A percentile compares a stretch with the other conserved stretches of the same genome.
Evolutionary conservation across 2,329 filamentous ascomycete species (phyloP).

Genomic region (Knufia fluminis): DNA sequence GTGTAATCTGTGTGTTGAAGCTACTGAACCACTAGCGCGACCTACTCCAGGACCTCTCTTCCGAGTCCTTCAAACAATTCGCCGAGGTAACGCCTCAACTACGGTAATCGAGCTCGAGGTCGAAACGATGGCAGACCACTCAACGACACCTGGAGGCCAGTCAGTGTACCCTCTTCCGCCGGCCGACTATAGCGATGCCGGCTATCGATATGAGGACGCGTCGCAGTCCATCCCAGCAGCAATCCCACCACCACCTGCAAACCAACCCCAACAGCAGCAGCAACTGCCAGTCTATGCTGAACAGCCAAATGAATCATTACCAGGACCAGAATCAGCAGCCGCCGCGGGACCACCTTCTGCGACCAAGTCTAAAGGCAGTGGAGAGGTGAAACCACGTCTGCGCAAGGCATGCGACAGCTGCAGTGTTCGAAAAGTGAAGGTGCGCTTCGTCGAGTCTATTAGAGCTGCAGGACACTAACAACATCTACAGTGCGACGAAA

Average conservation of each 20-base stretch:
- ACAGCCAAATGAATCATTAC: conserved; percentile 7
- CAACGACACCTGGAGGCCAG: neutral
- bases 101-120: neutral
- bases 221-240: neutral
- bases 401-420: conserved; percentile 46
- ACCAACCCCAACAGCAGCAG: neutral
- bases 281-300: neutral
- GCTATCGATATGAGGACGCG: conserved; percentile 5
- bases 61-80: neutral
- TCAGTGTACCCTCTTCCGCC: conserved; percentile 6
- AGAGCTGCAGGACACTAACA: too few relatives aligned
- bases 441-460: too few relatives aligned
- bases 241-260: neutral
- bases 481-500: conserved; percentile 51
- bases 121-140: conserved; percentile 1
- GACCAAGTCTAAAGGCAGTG: conserved; percentile 10
- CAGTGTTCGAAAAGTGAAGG: conserved; percentile 46
- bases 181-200: neutral
- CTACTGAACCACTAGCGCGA: too few relatives aligned
- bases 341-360: conserved; percentile 10
- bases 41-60: too few relatives aligned
- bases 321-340: too few relatives aligned
- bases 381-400: conserved; percentile 31
- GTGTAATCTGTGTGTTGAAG: too few relatives aligned
- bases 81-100: neutral